Base-by-base conservation (phyloP, 1,139 yeast species). In the Arxiozyma heterogenica region DNA sequence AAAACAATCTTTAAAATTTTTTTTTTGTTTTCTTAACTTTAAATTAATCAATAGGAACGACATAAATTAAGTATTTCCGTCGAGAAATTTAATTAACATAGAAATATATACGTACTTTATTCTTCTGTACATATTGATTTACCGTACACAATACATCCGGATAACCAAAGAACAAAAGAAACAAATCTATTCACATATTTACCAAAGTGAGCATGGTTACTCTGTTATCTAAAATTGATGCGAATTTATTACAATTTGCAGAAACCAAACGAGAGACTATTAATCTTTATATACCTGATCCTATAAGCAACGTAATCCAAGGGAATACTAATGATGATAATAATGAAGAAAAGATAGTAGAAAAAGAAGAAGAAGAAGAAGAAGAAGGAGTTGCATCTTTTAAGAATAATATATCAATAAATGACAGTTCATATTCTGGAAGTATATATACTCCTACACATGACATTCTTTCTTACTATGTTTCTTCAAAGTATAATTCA, bases 381-480 rank as follows among this genome's bases (percentile, higher is more conserved):
- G 4, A 46, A 34, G 48, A 30, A 20, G 20, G 8, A 20, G 27
- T 27, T 1, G 27, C 21, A 18, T 41, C 48, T 6, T 30, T 46
- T 9, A 41, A 46, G 20, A 41, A 30, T 12, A 41, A 30, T 46
- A 46, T 46, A 38, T 46, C 43, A 18, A 44, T 53, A 15, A 44
- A 47, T 27, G 56, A 55, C 44, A 54, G 59, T 39, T 56, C 58
- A 6, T 65, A 64, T 53, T 58, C 69, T 1, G 56, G 59, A 47
- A 54, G 61, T 4, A 45, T 65, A 2, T 51, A 55, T 23, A 42
- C 61, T 12, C 44, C 59, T 1, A 59, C 58, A 41, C 59, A 58
- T 23, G 62, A 65, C 25, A 57, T 61, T 39, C 45, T 67, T 15
- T 59, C 62, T 34, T 66, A 62, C 42, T 67, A 65, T 42, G 51